Evolutionary conservation across 192 early-diverging fungal genomes (phyloP).

Genomic region (Backusella sp.): DNA sequence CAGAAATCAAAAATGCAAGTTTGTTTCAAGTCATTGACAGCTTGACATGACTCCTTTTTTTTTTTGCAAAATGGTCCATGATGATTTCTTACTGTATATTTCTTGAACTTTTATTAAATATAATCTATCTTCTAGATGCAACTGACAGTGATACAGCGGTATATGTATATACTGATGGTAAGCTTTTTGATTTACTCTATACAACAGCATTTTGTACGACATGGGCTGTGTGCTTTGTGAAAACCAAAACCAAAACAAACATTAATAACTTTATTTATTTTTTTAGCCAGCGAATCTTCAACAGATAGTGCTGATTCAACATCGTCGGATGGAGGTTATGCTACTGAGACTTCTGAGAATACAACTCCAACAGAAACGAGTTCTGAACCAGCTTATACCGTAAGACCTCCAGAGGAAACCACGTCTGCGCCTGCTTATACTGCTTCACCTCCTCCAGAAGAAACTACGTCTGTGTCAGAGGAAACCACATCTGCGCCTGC

Average conservation of each 20-base stretch:
- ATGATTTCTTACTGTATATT: not conserved
- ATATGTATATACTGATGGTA: not conserved
- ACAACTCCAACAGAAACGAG: not conserved
- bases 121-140: not conserved
- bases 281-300: too few species aligned
- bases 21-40: not conserved
- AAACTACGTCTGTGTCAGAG: too few species aligned
- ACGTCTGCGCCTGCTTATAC: not conserved
- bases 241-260: not conserved
- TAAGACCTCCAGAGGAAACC: not conserved
- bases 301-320: not conserved
- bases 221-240: not conserved
- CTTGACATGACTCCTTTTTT: not conserved
- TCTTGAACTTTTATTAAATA: not conserved
- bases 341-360: not conserved
- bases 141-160: not conserved
- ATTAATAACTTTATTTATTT: not conserved
- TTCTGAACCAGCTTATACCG: not conserved
- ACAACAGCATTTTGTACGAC: not conserved
- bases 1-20: not conserved
- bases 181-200: not conserved
- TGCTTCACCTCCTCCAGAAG: not conserved
- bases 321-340: not conserved
- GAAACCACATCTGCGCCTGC: too few species aligned
- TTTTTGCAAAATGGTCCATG: not conserved